Base-by-base conservation (phyloP, 306 rosid species). In the Potentilla sterilis region DNA sequence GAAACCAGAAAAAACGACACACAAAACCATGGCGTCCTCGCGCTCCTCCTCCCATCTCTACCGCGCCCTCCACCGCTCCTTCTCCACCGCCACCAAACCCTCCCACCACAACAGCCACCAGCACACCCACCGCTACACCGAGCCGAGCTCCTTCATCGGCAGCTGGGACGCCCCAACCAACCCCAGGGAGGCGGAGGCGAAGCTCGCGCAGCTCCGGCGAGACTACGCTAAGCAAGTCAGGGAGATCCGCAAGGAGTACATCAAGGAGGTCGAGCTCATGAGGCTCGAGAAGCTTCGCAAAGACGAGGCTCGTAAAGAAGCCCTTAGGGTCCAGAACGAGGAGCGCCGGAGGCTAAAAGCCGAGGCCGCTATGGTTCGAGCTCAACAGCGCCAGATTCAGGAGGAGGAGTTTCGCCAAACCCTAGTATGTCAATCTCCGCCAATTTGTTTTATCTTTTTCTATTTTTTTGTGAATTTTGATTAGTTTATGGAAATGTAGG, bases 201-300 rank as follows among this genome's bases (percentile, higher is more conserved):
- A 69, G 83, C 97, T 93, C 7, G 87, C 87, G 5, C 74, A 22
- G 59, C 88, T 93, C 28, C 85, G 97, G 4, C 81, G 91, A 73
- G 88, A 93, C 34, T 91, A 91, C n/a, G 92, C 96, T 40, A 93
- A 88, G 84, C 91, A 91, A 69, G 86, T 93, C 70, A 89, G 83
- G 79, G 89, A 86, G 82, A 73, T 89, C 52, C 88, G 96, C 55
- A 93, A 91, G 89, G 84, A 80, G 19, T 93, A 84, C 77, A 88
- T 91, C 24, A 73, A 37, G 1, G 97, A 91, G 77, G 91, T 89
- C 54, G 96, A 93, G 62, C 78, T 87, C 44, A 81, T 86, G 86
- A 78, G 82, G 38, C 80, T 89, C 5, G 96, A 93, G 70, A 91
- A 88, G 76, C 88, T 83, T 69, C 88, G 85, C 21, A 89, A 88